A percentile compares a stretch with the other conserved stretches of the same genome.
These are phyloP conservation scores for Metschnikowia borealis DNA, from an alignment of 805 yeast species.

Conservation along the genomic window DNA sequence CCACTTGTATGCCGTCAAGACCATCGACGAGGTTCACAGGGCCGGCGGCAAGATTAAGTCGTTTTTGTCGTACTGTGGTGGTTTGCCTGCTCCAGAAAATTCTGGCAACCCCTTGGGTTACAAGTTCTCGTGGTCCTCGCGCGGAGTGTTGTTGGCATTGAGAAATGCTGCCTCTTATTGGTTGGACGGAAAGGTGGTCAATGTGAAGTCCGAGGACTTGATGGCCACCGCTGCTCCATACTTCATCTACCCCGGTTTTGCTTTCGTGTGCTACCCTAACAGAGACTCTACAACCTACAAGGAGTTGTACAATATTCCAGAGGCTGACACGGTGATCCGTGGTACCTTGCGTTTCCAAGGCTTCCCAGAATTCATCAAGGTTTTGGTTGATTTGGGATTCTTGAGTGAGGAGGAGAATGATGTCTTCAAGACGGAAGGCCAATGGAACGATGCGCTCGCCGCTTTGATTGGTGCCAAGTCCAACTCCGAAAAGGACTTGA, in stretches of 20 bases:
- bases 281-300: constrained; percentile 94
- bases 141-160: constrained; percentile 94
- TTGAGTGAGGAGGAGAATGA: constrained; percentile 71
- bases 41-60: constrained; percentile 90
- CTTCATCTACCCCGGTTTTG: constrained; percentile 92
- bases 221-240: constrained; percentile 95
- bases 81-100: constrained; percentile 96
- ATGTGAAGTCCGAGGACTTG: constrained; percentile 81
- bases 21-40: constrained; percentile 93
- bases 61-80: constrained; percentile 97
- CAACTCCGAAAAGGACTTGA: constrained; percentile 63
- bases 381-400: constrained; percentile 89
- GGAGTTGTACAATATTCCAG: constrained; percentile 91
- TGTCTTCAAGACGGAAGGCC: constrained; percentile 49
- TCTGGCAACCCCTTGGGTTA: constrained; percentile 98
- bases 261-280: constrained; percentile 94
- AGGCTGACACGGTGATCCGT: constrained; percentile 94
- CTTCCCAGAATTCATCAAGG: constrained; percentile 97
- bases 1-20: constrained; percentile 96
- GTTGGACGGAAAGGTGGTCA: constrained; percentile 77
- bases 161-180: constrained; percentile 90
- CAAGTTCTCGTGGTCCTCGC: constrained; percentile 98
- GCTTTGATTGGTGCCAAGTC: constrained; percentile 72
- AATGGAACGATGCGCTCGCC: constrained; percentile 90
- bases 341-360: constrained; percentile 98